Conservation (phyloP, 2,329 filamentous ascomycete species). For the Pseudogymnoascus sp. region DNA sequence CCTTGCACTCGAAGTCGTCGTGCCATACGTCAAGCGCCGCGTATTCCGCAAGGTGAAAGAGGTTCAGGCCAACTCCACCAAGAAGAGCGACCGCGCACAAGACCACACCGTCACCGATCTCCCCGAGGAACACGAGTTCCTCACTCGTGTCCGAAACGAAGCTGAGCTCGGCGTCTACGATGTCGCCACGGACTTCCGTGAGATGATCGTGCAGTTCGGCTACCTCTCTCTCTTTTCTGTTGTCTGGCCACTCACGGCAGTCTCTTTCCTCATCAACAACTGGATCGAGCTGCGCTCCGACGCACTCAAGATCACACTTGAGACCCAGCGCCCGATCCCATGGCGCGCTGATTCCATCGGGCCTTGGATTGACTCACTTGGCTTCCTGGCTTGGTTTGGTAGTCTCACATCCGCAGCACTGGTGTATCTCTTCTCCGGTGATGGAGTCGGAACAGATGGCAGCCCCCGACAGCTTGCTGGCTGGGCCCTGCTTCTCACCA, state of each 20-base stretch:
- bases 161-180: conserved; percentile 78
- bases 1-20: conserved; percentile 72
- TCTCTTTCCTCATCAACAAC: conserved; percentile 88
- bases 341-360: conserved; percentile 90
- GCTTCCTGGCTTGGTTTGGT: conserved; percentile 89
- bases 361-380: conserved; percentile 78
- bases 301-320: conserved; percentile 85
- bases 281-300: conserved; percentile 93
- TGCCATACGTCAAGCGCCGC: conserved; percentile 76
- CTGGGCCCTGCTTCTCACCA: conserved; percentile 72
- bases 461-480: conserved; percentile 61
- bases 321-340: conserved; percentile 82
- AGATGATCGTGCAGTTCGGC: conserved; percentile 83
- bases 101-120: conserved; percentile 51
- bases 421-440: conserved; percentile 77
- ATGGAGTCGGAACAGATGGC: conserved; percentile 56
- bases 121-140: conserved; percentile 70
- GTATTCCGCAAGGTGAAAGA: conserved; percentile 72
- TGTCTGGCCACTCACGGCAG: conserved; percentile 85
- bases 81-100: conserved; percentile 30
- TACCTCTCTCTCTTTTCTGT: conserved; percentile 89
- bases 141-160: conserved; percentile 73
- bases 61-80: conserved; percentile 53
- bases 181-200: conserved; percentile 80
- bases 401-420: conserved; percentile 80